phyloP scores from a whole-genome alignment of 2,329 filamentous ascomycete genomes.

The Fusarium pilosicola region DNA sequence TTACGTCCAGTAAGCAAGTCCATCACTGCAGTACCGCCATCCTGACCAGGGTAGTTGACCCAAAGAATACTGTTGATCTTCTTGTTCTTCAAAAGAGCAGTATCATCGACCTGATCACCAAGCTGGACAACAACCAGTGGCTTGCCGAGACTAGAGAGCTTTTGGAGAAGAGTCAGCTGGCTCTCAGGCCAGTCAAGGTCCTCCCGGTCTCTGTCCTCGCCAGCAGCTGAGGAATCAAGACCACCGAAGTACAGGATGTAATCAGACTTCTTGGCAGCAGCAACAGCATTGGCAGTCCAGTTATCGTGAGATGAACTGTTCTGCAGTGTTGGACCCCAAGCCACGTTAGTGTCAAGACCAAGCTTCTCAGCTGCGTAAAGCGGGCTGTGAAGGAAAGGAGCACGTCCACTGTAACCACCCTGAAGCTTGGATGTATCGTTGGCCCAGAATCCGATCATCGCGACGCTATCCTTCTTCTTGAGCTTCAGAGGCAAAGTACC shows the following conservation, averaged over 20 bases:
- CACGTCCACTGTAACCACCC: background rate
- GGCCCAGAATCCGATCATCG: background rate
- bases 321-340: constrained; percentile 1
- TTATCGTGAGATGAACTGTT: background rate
- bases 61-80: constrained; percentile 15
- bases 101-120: background rate
- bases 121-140: constrained; percentile 1
- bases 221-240: constrained; percentile 2
- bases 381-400: background rate
- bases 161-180: background rate
- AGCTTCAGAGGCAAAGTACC: background rate
- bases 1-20: background rate
- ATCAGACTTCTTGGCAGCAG: background rate
- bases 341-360: background rate
- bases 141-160: background rate
- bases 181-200: constrained; percentile 5
- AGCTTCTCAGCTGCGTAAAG: background rate
- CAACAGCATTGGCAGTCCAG: background rate
- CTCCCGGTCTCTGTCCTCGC: background rate
- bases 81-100: background rate
- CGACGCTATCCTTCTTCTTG: background rate
- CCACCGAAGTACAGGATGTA: constrained; percentile 7
- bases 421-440: background rate
- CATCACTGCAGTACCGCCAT: constrained; percentile 2
- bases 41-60: constrained; percentile 12